A percentile compares a stretch with the other conserved stretches of the same genome.
phyloP scores from a whole-genome alignment of 768 basidiomycete species.

The Boletus sp. region DNA sequence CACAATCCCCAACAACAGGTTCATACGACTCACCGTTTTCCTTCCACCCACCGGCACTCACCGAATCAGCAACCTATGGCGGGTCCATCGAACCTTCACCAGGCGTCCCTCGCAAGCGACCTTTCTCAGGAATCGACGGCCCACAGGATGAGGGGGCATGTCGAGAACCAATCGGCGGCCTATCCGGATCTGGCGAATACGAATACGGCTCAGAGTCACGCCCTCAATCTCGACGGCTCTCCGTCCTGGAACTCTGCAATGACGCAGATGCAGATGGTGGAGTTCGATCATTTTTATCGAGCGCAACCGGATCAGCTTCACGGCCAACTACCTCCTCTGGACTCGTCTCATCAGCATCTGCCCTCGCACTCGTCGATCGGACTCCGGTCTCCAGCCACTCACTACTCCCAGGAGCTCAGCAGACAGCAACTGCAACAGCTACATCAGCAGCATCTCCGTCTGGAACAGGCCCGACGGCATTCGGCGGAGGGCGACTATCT shows the following conservation, averaged over 20 bases:
- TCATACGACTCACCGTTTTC: slow-evolving; percentile 69
- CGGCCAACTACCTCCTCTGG: slow-evolving; percentile 45
- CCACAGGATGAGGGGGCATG: slow-evolving; percentile 39
- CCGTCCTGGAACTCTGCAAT: slow-evolving; percentile 89
- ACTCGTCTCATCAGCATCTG: slow-evolving; percentile 45
- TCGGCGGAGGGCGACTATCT: slow-evolving; percentile 38
- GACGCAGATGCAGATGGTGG: slow-evolving; percentile 49
- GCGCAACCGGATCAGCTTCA: slow-evolving; percentile 33
- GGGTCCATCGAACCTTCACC: slow-evolving; percentile 35
- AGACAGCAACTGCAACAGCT: slow-evolving; percentile 42
- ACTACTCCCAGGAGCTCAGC: slow-evolving; percentile 49
- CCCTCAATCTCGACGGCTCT: slow-evolving; percentile 75
- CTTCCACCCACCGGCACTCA: slow-evolving; percentile 65
- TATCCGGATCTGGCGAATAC: slow-evolving; percentile 42
- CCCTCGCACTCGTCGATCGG: slow-evolving; percentile 52
- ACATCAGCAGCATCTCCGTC: slow-evolving; percentile 35
- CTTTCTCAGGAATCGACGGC: slow-evolving; percentile 56
- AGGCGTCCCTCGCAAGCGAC: slow-evolving; percentile 58
- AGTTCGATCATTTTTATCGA: slow-evolving; percentile 46
- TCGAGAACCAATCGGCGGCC: slow-evolving; percentile 33
- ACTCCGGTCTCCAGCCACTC: slow-evolving; percentile 29
- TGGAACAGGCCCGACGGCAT: slow-evolving; percentile 32
- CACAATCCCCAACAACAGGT: slow-evolving; percentile 26
- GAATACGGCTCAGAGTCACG: slow-evolving; percentile 73
- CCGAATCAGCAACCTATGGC: slow-evolving; percentile 33